Conservation (phyloP, 2,329 filamentous ascomycete species). For the Dothideomycetes sp. region DNA sequence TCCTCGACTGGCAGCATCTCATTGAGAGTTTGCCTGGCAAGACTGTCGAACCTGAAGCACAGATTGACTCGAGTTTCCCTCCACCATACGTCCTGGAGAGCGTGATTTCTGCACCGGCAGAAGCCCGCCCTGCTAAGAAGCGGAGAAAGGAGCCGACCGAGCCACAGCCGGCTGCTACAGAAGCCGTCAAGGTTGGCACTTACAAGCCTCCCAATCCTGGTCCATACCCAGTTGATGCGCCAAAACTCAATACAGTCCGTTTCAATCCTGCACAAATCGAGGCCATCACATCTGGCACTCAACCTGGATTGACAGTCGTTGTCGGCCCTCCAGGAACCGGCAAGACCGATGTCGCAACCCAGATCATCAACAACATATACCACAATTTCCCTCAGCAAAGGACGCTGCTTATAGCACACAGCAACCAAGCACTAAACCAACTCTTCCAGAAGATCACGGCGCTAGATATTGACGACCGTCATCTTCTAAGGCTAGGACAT, state of each 20-base stretch:
- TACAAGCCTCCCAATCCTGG: conserved; percentile 84
- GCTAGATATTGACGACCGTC: conserved; percentile 88
- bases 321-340: conserved; percentile 93
- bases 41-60: conserved; percentile 67
- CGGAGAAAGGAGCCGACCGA: conserved; percentile 68
- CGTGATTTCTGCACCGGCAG: conserved; percentile 31
- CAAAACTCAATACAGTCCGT: conserved; percentile 69
- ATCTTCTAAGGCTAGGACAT: conserved; percentile 83
- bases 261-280: conserved; percentile 89
- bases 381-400: conserved; percentile 93
- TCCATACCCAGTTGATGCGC: conserved; percentile 76
- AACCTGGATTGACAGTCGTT: conserved; percentile 86
- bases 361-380: conserved; percentile 98
- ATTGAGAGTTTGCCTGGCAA: conserved; percentile 82
- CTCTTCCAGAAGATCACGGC: conserved; percentile 97
- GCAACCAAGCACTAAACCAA: conserved; percentile 95
- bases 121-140: conserved; percentile 62
- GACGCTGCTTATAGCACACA: conserved; percentile 87
- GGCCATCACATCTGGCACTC: conserved; percentile 85
- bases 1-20: conserved; percentile 90
- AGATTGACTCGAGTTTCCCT: conserved; percentile 61
- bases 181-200: conserved; percentile 71
- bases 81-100: conserved; percentile 81
- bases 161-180: conserved; percentile 48
- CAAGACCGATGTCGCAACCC: conserved; percentile 97